Evolutionary conservation across 768 basidiomycete genomes (phyloP), one percentile per base, ranked within the genome.

Genomic region (Suillus paluster): DNA sequence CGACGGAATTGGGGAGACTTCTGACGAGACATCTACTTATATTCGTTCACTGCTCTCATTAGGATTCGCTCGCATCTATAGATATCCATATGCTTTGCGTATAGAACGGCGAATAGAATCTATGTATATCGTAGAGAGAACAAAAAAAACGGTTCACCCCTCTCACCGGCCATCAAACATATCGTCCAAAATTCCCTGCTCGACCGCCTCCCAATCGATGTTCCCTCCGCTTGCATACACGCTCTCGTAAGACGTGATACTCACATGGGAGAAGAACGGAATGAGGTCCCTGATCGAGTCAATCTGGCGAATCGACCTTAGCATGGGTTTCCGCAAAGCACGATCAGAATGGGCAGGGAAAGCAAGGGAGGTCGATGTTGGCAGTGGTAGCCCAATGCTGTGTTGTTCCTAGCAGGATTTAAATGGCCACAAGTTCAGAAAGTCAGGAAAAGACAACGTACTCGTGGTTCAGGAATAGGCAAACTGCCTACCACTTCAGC

Each of bases 231-330:
- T 90, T 8, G 86, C 85, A 73, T 98, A 99, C 52, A 97, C 84
- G 62, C 90, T 91, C 77, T 99, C 95, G 71, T 95, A 99, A 11
- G 91, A 90, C 5, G 89, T 81, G 56, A 97, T 87, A 74, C 95
- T 97, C 55, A 95, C 89, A 60, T 88, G 84, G 1, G 94, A 88
- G 75, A 99, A 95, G 80, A 99, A 99, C 1, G 90, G 85, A n/a
- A 88, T 83, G 27, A 99, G 79, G 69, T 97, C 92, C 41, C 87
- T 84, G 45, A 97, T 86, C 58, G 92, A 94, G 63, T 90, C 88
- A 60, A 98, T 90, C 64, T 91, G 87, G 54, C 86, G 87, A 25
- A 94, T 56, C 3, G 80, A 73, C 34, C 81, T 81, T 58, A 99
- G 78, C 63, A 95, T 80, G 3, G 96, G 95, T 54, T 87, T 83